A percentile compares a stretch with the other conserved stretches of the same genome.
Conservation (phyloP, 2,329 filamentous ascomycete species). For the Ophiostoma pallidulum region DNA sequence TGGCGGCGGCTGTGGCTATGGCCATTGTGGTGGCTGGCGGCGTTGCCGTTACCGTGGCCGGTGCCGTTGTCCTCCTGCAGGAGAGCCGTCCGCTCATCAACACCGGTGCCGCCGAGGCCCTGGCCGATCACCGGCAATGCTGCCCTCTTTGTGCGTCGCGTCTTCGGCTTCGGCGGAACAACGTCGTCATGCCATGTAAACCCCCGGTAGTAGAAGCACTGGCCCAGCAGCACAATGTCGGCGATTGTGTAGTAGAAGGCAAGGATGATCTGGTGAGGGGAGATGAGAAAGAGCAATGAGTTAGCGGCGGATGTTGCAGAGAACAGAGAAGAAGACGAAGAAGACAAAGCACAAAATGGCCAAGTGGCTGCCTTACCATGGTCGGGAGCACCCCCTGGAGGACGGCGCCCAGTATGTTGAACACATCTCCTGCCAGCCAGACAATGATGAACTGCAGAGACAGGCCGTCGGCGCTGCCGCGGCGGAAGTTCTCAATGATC, state of each 20-base stretch:
- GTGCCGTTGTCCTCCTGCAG: constrained; percentile 24
- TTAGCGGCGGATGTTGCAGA: too few species aligned
- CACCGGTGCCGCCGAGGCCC: constrained; percentile 18
- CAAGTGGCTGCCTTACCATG: constrained; percentile 61
- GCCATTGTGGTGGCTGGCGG: constrained; percentile 10
- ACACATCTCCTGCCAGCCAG: constrained; percentile 76
- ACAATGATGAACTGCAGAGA: constrained; percentile 70
- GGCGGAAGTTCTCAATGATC: constrained; percentile 43
- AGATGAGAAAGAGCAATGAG: background rate
- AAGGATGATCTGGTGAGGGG: constrained; percentile 18
- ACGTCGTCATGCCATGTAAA: constrained; percentile 57
- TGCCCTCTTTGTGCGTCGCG: constrained; percentile 16
- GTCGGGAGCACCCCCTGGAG: constrained; percentile 69
- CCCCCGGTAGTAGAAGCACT: constrained; percentile 94
- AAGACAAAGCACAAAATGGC: too few species aligned
- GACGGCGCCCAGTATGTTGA: constrained; percentile 23
- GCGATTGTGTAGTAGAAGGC: constrained; percentile 21
- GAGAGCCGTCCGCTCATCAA: constrained; percentile 45
- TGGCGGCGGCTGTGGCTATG: constrained; percentile 33
- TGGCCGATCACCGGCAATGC: constrained; percentile 13
- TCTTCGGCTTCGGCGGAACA: constrained; percentile 32
- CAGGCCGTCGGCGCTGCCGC: constrained; percentile 19
- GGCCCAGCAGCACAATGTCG: constrained; percentile 58
- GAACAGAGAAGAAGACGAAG: too few species aligned
- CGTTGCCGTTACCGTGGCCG: background rate